phyloP scores from a whole-genome alignment of 257 asterid genomes.

The Gentiana macrophylla region DNA sequence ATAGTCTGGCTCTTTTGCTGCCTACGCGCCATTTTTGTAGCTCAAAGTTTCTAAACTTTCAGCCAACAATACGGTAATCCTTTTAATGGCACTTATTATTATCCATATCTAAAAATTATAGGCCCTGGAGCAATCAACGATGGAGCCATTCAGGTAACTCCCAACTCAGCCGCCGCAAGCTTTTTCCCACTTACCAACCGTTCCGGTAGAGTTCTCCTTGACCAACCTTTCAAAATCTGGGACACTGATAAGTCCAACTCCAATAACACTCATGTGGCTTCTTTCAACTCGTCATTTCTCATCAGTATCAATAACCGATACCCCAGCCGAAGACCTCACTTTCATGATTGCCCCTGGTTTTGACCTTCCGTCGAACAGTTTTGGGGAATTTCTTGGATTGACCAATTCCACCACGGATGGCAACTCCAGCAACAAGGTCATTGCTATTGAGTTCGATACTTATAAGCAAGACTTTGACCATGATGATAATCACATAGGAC shows the following conservation, averaged over 20 bases:
- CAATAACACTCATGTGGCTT: constrained; percentile 7
- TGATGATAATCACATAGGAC: constrained; percentile 28
- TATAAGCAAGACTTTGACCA: constrained; percentile 18
- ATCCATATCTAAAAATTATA: neutral
- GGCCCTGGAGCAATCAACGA: constrained; percentile 11
- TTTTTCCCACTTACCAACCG: constrained; percentile 1
- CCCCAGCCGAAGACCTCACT: constrained; percentile 20
- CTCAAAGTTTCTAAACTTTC: constrained; percentile 8
- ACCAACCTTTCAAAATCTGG: constrained; percentile 18
- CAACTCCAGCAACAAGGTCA: constrained; percentile 3
- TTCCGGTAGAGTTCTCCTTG: constrained; percentile 17
- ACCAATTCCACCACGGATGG: constrained; percentile 19
- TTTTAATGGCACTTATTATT: neutral
- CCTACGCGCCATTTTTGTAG: constrained; percentile 1
- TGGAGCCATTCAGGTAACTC: constrained; percentile 19
- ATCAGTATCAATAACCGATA: neutral
- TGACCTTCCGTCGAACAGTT: constrained; percentile 21
- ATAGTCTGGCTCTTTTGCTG: constrained; percentile 6
- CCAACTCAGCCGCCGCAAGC: neutral
- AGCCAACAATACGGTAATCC: constrained; percentile 4
- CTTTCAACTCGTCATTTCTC: constrained; percentile 26
- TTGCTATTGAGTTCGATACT: constrained; percentile 32
- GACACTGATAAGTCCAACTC: neutral
- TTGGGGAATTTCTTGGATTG: constrained; percentile 25
- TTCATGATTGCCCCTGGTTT: constrained; percentile 24